Evolutionary conservation across 1,139 yeast genomes (phyloP), one percentile per base, ranked within the genome.

Genomic region (Zygotorulaspora mrakii): DNA sequence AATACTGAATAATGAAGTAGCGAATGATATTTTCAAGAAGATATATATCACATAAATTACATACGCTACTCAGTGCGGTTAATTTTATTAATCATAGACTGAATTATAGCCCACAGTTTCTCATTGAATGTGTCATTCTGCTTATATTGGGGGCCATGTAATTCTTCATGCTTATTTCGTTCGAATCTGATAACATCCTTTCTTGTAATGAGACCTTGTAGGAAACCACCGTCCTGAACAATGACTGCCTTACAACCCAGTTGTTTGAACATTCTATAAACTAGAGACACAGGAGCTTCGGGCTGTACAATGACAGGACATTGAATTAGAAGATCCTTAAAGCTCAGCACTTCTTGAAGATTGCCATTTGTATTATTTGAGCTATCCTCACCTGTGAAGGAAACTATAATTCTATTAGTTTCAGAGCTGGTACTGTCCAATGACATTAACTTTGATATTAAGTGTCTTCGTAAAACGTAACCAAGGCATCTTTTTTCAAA

Each of bases 221-320:
- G 57, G 1, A 48, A 33, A 1, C 82, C 84, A 33, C 67, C 62
- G 17, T 70, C 67, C 44, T 79, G 83, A 0, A 88, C 81, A 34
- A 84, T 68, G 1, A 91, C 72, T 27, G 79, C 73, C 27, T 87
- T 69, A 3, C 96, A 95, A 0, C 97, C 96, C 27, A 88, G 60
- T 49, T 83, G 81, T 43, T 77, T 74, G 61, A 91, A 91, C 13
- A 86, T 67, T 33, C 82, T 84, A 44, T 81, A 67, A 2, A 82
- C 74, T 28, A 75, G 72, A 48, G 82, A 85, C 26, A 88, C 65
- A 0, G 84, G 72, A 0, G 81, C 69, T 23, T 66, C 60, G 1
- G 76, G 62, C 37, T 73, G 68, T 0, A 86, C 78, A 0, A 77
- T 71, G 13, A 88, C 61, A 2, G 95, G 94, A 10, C 87, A 76